phyloP scores from a whole-genome alignment of 441 rosid genomes.

The Populus trichocarpa region DNA sequence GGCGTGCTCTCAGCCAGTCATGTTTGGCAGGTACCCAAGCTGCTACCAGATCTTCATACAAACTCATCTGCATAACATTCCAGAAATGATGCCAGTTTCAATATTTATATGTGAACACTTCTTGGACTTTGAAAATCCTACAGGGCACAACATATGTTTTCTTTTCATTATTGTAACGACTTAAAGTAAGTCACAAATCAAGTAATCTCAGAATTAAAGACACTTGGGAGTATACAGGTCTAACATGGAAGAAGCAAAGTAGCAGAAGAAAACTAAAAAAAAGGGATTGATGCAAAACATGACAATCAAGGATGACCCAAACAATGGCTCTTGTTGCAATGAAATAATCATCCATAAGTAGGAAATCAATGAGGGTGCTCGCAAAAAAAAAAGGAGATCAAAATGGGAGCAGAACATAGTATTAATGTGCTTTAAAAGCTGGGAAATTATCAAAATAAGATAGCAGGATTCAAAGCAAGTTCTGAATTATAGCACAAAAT shows the following conservation, averaged over 20 bases:
- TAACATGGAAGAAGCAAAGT: background rate
- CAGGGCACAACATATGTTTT: no score
- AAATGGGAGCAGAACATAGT: background rate
- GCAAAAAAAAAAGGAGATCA: background rate
- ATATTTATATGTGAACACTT: background rate
- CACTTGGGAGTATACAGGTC: background rate
- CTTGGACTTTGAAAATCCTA: background rate
- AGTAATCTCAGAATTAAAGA: background rate
- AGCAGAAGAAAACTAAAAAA: background rate
- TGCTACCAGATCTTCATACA: conserved; percentile 95
- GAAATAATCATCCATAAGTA: background rate
- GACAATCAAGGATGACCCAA: background rate
- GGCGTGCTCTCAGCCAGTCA: conserved; percentile 70
- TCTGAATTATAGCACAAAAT: background rate
- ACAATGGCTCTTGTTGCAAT: background rate
- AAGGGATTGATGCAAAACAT: background rate
- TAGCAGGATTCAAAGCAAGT: background rate
- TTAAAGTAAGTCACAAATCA: background rate
- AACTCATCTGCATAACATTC: conserved; percentile 66
- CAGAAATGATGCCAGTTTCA: conserved; percentile 5
- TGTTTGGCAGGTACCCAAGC: conserved; percentile 98
- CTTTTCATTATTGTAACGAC: no score
- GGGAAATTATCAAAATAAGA: background rate
- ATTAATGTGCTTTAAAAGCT: background rate
- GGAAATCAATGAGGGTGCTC: background rate